Base-by-base conservation (phyloP, 345 rosid species). In the Theobroma cacao region DNA sequence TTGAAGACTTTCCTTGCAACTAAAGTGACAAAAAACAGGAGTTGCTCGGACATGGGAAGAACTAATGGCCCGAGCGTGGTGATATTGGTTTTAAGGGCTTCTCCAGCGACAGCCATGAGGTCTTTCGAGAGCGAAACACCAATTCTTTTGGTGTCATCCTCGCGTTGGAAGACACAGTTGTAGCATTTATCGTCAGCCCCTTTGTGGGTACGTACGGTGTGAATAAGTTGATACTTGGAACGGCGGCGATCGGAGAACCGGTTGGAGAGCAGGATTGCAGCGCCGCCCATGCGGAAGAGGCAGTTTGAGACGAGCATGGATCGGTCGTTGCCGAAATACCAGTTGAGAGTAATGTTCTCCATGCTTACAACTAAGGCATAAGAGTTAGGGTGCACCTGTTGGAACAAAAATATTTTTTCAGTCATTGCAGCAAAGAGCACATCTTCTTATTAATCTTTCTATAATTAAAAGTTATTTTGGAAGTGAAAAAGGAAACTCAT, bases 271-370 rank as follows among this genome's bases (percentile, higher is more conserved):
- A 95, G 98, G 77, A 95, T 89, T 3, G 98, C 98, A 0, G 98
- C 98, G 2, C 98, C 98, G 0, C 98, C 98, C 94, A 94, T 88
- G 30, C 98, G 95, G 87, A 94, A 94, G 69, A 93, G 91, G 78
- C 97, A 95, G 82, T 95, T 94, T 3, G 98, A 88, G 20, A 95
- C 91, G 24, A 95, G 95, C 98, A 95, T 95, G 31, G 98, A 88
- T 28, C 97, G 88, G 87, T 93, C 94, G 26, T 95, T 95, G 72
- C 98, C 98, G 33, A 87, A 88, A 87, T 95, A 95, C 97, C 98
- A 93, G 69, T 93, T 93, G 26, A 86, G 85, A 38, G 97, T 91
- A 14, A 93, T 89, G 87, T 93, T 91, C 88, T 95, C 98, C 90
- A 91, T 95, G 87, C 98, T 95, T 28, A 95, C 95, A 5, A 95